Conservation (phyloP, 805 yeast genomes). For the Wickerhamomyces sydowiorum region DNA sequence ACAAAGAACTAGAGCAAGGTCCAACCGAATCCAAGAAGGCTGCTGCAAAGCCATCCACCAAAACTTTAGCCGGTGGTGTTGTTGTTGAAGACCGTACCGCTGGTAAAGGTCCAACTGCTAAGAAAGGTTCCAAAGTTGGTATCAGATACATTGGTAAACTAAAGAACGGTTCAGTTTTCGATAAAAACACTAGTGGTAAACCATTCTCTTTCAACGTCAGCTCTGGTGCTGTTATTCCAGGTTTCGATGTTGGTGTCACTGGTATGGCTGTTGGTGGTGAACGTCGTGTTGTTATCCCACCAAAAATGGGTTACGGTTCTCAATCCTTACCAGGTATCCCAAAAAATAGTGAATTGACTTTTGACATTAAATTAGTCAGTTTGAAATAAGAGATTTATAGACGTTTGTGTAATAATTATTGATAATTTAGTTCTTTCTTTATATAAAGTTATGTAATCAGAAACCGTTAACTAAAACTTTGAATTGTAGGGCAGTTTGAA, state of each 20-base stretch:
- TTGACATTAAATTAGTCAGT: slow-evolving; percentile 90
- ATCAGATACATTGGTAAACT: slow-evolving; percentile 97
- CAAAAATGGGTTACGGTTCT: slow-evolving; percentile 95
- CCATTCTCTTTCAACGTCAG: slow-evolving; percentile 91
- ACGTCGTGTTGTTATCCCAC: slow-evolving; percentile 94
- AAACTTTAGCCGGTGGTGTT: slow-evolving; percentile 89
- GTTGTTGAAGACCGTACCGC: slow-evolving; percentile 84
- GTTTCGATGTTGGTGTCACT: slow-evolving; percentile 97
- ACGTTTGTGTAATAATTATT: neutral
- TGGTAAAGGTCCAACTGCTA: slow-evolving; percentile 87
- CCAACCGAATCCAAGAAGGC: slow-evolving; percentile 51
- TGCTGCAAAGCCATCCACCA: slow-evolving; percentile 56
- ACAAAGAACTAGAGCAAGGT: slow-evolving; percentile 89
- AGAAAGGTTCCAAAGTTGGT: slow-evolving; percentile 85
- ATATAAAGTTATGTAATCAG: too few relatives aligned
- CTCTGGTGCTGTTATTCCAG: slow-evolving; percentile 97
- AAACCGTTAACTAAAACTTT: too few relatives aligned
- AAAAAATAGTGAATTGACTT: slow-evolving; percentile 92
- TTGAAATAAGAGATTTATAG: slow-evolving; percentile 51
- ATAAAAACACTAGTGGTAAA: slow-evolving; percentile 95
- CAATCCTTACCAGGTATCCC: slow-evolving; percentile 96
- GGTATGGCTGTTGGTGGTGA: slow-evolving; percentile 99
- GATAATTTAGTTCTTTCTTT: neutral
- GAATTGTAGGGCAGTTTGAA: too few relatives aligned
- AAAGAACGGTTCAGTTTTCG: slow-evolving; percentile 93